These are phyloP conservation scores for Acanthamoeba quina DNA, from an alignment of 208 protist genomes.

Conservation along the genomic window DNA sequence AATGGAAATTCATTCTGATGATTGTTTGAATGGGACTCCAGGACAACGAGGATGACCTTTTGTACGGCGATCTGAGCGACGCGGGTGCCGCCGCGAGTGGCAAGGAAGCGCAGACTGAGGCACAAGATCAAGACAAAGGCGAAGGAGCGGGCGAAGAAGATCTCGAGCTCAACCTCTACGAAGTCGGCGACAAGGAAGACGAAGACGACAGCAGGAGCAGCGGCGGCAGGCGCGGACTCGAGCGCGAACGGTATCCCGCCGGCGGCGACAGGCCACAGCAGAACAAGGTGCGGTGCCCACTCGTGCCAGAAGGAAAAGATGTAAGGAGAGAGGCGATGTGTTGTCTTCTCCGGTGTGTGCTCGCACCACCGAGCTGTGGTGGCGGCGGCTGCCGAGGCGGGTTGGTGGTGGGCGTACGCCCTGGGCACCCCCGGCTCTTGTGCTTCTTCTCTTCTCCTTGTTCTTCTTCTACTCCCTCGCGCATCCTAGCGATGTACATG, in stretches of 20 bases:
- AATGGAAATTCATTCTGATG: background rate
- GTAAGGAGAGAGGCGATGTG: background rate
- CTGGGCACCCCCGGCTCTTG: background rate
- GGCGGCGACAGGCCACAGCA: background rate
- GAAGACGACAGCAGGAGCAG: background rate
- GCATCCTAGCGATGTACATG: background rate
- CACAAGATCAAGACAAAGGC: background rate
- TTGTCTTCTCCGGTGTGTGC: background rate
- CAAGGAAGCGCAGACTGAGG: background rate
- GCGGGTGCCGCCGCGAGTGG: background rate
- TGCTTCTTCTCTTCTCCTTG: background rate
- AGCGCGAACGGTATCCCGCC: background rate
- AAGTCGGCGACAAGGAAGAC: background rate
- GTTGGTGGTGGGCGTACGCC: background rate
- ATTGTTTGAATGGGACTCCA: background rate
- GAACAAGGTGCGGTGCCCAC: background rate
- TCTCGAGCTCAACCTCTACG: conserved; percentile 11
- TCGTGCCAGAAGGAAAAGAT: background rate
- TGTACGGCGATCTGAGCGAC: conserved; percentile 41
- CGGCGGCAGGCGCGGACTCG: background rate
- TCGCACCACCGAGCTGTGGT: background rate
- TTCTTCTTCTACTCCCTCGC: background rate
- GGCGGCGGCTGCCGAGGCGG: background rate
- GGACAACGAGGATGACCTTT: conserved; percentile 2
- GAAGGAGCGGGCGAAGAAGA: background rate